phyloP scores from a whole-genome alignment of 2,329 filamentous ascomycete species.

The Penicillium sclerotigenum region DNA sequence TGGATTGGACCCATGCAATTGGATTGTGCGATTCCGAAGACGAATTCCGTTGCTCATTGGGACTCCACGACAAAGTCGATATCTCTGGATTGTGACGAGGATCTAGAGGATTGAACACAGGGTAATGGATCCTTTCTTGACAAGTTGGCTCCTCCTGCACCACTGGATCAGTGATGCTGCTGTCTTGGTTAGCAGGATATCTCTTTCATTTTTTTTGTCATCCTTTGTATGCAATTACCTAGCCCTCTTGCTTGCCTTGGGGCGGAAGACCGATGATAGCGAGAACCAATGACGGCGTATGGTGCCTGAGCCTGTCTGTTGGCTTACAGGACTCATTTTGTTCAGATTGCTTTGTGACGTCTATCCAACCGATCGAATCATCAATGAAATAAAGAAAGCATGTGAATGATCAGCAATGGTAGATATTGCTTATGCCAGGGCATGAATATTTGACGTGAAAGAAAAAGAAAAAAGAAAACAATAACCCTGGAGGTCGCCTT shows the following conservation, averaged over 20 bases:
- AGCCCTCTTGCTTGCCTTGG: conserved; percentile 16
- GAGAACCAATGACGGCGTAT: conserved; percentile 17
- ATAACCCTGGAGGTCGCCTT: not conserved
- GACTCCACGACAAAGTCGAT: conserved; percentile 8
- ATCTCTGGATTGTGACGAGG: conserved; percentile 35
- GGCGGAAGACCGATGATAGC: conserved; percentile 21
- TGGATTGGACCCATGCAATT: conserved; percentile 25
- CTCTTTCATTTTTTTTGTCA: not conserved
- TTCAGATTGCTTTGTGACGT: not conserved
- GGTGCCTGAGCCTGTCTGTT: not conserved
- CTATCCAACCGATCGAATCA: not conserved
- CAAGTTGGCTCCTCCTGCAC: conserved; percentile 22
- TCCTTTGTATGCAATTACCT: conserved; percentile 17
- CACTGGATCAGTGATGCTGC: not conserved
- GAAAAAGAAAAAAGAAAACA: not conserved
- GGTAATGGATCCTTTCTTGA: conserved; percentile 35
- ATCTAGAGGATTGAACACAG: conserved; percentile 36
- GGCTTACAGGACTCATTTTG: not conserved
- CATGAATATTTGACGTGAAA: not conserved
- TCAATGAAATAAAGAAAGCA: not conserved
- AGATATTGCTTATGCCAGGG: not conserved
- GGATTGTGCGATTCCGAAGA: conserved; percentile 17
- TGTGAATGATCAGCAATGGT: not conserved
- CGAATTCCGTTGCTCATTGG: conserved; percentile 12
- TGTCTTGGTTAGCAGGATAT: not conserved